These are phyloP conservation scores for Diversispora eburnea DNA, from an alignment of 192 early-diverging fungal genomes.

Conservation along the genomic window DNA sequence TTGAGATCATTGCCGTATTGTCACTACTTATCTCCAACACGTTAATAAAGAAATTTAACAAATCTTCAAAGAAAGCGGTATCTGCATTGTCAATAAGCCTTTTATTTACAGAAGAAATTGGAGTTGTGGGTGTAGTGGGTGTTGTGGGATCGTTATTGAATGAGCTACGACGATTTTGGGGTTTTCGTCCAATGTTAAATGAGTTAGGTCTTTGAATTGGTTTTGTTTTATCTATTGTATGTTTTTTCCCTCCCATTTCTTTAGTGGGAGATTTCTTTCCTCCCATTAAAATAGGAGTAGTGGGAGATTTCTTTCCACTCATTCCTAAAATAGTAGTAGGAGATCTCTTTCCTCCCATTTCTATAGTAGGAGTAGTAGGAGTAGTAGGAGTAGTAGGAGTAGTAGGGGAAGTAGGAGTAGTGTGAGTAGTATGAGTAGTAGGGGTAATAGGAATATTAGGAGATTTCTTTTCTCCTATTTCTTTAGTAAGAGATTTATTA, in stretches of 20 bases:
- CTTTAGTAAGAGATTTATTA: neutral
- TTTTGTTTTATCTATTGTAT: too few species aligned
- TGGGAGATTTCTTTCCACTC: too few species aligned
- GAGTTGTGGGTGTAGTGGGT: neutral
- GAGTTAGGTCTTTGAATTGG: too few species aligned
- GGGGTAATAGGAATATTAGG: too few species aligned
- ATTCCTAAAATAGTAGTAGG: neutral
- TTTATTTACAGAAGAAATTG: neutral
- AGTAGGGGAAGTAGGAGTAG: too few species aligned
- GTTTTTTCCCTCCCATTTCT: too few species aligned
- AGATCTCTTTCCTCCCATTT: too few species aligned
- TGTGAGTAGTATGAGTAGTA: too few species aligned
- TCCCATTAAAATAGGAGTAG: too few species aligned
- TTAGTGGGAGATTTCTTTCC: too few species aligned
- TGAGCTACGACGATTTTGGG: neutral
- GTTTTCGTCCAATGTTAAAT: neutral
- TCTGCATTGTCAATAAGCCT: constrained; percentile 4
- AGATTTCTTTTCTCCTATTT: neutral
- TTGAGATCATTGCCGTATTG: neutral
- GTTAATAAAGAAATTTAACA: constrained; percentile 8
- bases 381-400: too few species aligned
- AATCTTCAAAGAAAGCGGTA: neutral
- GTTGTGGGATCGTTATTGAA: neutral
- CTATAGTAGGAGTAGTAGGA: neutral
- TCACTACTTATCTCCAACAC: constrained; percentile 6